Percentiles rank a stretch among this genome's conserved stretches.
Evolutionary conservation across 352 stramenopile genomes (phyloP).

Genomic region (Blastocystis sp.): DNA sequence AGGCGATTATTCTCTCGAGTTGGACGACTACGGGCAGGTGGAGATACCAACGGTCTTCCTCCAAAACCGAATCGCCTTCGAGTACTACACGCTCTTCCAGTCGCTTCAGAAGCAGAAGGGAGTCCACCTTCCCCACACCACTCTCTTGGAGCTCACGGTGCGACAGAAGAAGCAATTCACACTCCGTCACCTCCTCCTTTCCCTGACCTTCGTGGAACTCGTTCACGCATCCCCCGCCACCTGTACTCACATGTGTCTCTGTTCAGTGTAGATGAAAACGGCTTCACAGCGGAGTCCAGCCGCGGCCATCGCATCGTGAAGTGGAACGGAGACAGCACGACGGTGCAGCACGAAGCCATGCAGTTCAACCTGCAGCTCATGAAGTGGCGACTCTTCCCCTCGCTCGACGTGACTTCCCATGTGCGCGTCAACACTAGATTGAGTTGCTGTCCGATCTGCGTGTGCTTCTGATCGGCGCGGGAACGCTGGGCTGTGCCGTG

Average conservation of each 20-base stretch:
- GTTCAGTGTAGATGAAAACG: neutral
- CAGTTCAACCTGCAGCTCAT: slow-evolving; percentile 98
- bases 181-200: neutral
- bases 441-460: neutral
- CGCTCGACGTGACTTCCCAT: slow-evolving; percentile 79
- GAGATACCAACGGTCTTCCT: neutral
- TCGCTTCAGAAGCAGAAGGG: neutral
- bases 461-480: slow-evolving; percentile 70
- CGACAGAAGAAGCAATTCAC: slow-evolving; percentile 16
- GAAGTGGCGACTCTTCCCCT: slow-evolving; percentile 92
- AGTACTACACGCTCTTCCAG: neutral
- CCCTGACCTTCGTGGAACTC: neutral
- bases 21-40: neutral
- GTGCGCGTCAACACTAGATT: neutral
- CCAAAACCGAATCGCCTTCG: neutral
- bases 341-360: slow-evolving; percentile 79
- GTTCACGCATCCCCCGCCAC: neutral
- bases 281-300: neutral
- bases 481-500: slow-evolving; percentile 93
- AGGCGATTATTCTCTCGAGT: neutral
- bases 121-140: neutral
- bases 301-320: slow-evolving; percentile 3
- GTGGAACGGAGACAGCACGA: neutral
- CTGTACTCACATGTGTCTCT: neutral
- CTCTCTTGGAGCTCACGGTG: neutral